Percentiles rank a stretch among this genome's conserved stretches.
Conservation (phyloP, 441 rosid genomes). For the Mallotus repandus region DNA sequence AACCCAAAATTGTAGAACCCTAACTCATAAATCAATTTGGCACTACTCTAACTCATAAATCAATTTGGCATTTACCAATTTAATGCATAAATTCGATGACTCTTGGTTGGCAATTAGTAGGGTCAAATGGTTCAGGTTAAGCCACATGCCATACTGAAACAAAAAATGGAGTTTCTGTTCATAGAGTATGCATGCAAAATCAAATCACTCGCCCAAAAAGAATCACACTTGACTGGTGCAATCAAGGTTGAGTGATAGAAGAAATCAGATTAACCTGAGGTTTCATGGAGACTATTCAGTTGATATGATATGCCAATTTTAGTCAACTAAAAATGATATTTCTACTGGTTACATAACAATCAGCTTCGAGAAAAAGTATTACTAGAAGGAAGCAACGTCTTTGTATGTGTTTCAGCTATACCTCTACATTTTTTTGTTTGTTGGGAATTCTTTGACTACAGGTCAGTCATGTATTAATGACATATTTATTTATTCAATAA, state of each 20-base stretch:
- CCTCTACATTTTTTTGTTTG: not conserved
- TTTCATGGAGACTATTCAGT: slow-evolving; percentile 2
- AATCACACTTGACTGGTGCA: not conserved
- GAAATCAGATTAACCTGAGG: not conserved
- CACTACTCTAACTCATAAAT: too few relatives aligned
- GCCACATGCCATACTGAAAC: not conserved
- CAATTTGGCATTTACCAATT: too few relatives aligned
- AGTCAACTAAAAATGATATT: not conserved
- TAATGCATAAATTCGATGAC: not conserved
- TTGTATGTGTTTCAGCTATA: not conserved
- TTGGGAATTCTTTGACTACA: slow-evolving; percentile 23
- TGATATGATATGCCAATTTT: not conserved
- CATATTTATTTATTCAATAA: slow-evolving; percentile 7
- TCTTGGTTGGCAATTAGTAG: slow-evolving; percentile 17
- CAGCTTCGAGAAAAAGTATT: not conserved
- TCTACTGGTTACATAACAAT: not conserved
- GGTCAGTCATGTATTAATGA: slow-evolving; percentile 1
- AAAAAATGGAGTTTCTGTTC: not conserved
- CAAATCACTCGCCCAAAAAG: not conserved
- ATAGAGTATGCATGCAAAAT: not conserved
- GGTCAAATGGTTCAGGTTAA: not conserved
- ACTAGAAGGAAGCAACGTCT: not conserved
- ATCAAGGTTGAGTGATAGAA: slow-evolving; percentile 1
- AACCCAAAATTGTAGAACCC: too few relatives aligned
- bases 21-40: too few relatives aligned